These are phyloP conservation scores for Funneliformis caledonium DNA, from an alignment of 371 early-diverging fungal species.

Conservation along the genomic window DNA sequence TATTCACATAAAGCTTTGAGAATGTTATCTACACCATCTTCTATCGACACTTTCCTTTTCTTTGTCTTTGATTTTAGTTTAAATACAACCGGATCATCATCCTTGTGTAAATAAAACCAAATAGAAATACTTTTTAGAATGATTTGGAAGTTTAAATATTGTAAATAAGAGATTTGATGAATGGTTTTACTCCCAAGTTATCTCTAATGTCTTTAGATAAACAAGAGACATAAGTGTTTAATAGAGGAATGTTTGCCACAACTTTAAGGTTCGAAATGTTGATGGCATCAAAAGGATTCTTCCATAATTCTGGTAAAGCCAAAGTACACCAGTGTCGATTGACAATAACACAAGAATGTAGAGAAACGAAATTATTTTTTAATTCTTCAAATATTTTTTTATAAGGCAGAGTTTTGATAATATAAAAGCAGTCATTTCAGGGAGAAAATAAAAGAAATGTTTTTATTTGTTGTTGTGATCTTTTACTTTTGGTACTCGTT, in stretches of 20 bases:
- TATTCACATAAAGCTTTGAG: conserved; percentile 1
- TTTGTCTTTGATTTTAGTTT: background rate
- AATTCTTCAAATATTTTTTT: background rate
- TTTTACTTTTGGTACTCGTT: too few relatives aligned
- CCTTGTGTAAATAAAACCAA: background rate
- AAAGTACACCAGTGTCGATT: conserved; percentile 20
- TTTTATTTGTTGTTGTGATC: background rate
- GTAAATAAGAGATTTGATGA: background rate
- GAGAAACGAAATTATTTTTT: background rate
- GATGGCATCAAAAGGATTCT: background rate
- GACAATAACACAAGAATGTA: conserved; percentile 8
- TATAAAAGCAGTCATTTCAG: background rate
- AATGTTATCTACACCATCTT: background rate
- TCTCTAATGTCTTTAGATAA: background rate
- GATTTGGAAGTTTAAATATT: background rate
- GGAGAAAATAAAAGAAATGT: background rate
- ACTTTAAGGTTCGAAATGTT: background rate
- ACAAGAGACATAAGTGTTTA: background rate
- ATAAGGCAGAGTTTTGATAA: background rate
- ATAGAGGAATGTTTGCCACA: background rate
- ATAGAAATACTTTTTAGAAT: background rate
- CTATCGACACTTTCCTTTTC: background rate
- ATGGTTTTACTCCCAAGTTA: background rate
- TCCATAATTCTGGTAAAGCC: background rate
- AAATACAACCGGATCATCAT: background rate